Percentiles rank a stretch among this genome's conserved stretches.
phyloP scores from a whole-genome alignment of 805 yeast species.

The Kodamaea leandrae region DNA sequence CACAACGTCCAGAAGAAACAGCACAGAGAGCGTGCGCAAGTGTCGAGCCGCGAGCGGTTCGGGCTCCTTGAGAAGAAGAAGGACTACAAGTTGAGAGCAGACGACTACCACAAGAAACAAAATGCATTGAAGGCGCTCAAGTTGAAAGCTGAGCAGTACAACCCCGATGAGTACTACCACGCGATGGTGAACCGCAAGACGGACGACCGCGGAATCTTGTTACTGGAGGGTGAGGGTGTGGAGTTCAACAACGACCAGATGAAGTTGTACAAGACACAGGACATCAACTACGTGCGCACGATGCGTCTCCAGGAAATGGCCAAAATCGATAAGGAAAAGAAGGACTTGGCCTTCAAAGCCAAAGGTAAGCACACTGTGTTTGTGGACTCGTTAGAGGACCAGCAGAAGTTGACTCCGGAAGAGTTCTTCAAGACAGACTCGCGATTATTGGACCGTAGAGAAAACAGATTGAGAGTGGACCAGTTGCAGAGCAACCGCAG shows the following conservation, averaged over 20 bases:
- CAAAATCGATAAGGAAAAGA: conserved; percentile 58
- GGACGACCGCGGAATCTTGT: conserved; percentile 65
- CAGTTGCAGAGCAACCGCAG: conserved; percentile 51
- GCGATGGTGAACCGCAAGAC: conserved; percentile 76
- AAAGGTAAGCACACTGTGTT: conserved; percentile 81
- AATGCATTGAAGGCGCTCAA: conserved; percentile 68
- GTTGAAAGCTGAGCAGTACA: conserved; percentile 67
- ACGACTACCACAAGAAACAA: conserved; percentile 56
- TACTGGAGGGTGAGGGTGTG: conserved; percentile 64
- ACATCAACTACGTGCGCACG: conserved; percentile 79
- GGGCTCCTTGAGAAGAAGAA: conserved; percentile 90
- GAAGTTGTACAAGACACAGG: conserved; percentile 85
- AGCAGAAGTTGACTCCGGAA: conserved; percentile 60
- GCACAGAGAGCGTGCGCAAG: conserved; percentile 92
- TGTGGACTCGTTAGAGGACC: conserved; percentile 61
- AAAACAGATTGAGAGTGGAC: conserved; percentile 63
- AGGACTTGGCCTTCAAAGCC: conserved; percentile 50
- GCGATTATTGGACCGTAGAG: conserved; percentile 57
- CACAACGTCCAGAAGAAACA: conserved; percentile 95
- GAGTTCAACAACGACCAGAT: conserved; percentile 69
- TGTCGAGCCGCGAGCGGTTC: conserved; percentile 63
- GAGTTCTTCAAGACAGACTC: conserved; percentile 69
- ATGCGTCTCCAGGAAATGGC: conserved; percentile 65
- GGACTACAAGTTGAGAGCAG: conserved; percentile 49
- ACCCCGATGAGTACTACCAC: conserved; percentile 96